phyloP scores from a whole-genome alignment of 352 stramenopile genomes.

The Phytophthora chlamydospora region DNA sequence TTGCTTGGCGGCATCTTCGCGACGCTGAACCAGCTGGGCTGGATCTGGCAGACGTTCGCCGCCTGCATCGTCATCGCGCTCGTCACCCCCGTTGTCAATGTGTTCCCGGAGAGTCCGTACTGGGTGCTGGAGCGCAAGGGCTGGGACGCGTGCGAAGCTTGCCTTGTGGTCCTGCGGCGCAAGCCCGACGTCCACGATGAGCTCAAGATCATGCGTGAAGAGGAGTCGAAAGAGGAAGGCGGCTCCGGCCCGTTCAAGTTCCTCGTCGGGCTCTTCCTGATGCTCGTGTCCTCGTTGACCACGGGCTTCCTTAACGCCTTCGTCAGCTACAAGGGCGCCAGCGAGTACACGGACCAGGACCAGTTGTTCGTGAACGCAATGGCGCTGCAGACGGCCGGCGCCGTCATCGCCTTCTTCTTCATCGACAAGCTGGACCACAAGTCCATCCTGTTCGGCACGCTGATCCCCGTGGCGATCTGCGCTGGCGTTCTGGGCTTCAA shows the following conservation, averaged over 20 bases:
- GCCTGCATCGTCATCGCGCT: conserved; percentile 69
- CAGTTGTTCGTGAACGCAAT: conserved; percentile 65
- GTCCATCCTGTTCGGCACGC: conserved; percentile 68
- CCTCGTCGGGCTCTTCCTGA: conserved; percentile 62
- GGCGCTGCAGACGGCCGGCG: conserved; percentile 59
- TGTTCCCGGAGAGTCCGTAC: conserved; percentile 82
- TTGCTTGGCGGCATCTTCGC: conserved; percentile 60
- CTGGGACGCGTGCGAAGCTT: conserved; percentile 71
- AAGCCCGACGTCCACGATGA: conserved; percentile 74
- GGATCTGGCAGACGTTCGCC: conserved; percentile 79
- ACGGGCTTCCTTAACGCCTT: conserved; percentile 68
- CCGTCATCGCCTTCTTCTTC: conserved; percentile 76
- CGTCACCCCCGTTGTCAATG: conserved; percentile 70
- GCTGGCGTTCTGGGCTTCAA: conserved; percentile 65
- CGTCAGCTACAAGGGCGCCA: conserved; percentile 54
- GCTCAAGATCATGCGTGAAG: conserved; percentile 70
- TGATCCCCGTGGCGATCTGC: conserved; percentile 60
- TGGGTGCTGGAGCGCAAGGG: conserved; percentile 77
- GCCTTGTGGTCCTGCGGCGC: conserved; percentile 65
- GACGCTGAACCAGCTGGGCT: conserved; percentile 66
- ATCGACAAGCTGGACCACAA: conserved; percentile 83
- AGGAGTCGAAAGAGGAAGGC: conserved; percentile 51
- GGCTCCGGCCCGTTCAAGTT: conserved; percentile 66
- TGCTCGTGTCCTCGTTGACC: conserved; percentile 66
- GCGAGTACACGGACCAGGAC: conserved; percentile 51